Conservation (phyloP, 164 flowering plant species). For the Sextonia rubra region DNA sequence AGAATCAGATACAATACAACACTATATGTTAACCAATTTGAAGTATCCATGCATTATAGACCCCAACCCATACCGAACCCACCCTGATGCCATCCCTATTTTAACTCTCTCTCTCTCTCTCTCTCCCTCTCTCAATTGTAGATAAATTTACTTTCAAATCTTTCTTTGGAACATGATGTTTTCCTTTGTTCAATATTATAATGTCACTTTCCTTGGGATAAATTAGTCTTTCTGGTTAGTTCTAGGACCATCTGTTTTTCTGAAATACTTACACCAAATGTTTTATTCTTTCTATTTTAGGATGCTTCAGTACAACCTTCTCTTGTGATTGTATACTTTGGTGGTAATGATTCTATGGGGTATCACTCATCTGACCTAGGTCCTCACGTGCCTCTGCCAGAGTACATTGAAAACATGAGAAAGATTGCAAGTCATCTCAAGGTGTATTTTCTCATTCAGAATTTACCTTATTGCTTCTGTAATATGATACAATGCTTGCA, state of each 20-base stretch:
- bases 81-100: too few species aligned
- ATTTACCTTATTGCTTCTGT: neutral
- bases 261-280: neutral
- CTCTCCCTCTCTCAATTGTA: too few species aligned
- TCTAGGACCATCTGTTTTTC: neutral
- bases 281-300: slow-evolving; percentile 27
- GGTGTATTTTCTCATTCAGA: slow-evolving; percentile 33
- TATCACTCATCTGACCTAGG: slow-evolving; percentile 85
- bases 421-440: slow-evolving; percentile 66
- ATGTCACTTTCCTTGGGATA: neutral
- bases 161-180: too few species aligned
- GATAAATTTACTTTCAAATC: too few species aligned
- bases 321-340: slow-evolving; percentile 84
- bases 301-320: slow-evolving; percentile 78
- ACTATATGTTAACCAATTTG: too few species aligned
- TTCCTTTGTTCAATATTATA: too few species aligned
- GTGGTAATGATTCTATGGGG: slow-evolving; percentile 95
- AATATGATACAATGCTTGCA: neutral
- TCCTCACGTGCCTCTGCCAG: slow-evolving; percentile 90
- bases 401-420: slow-evolving; percentile 77
- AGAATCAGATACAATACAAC: too few species aligned
- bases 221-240: neutral
- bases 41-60: too few species aligned
- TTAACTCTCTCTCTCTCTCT: too few species aligned
- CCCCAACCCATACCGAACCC: too few species aligned